These are phyloP conservation scores for Chrysoporthe deuterocubensis DNA, from an alignment of 2,329 filamentous ascomycete species.

Conservation along the genomic window DNA sequence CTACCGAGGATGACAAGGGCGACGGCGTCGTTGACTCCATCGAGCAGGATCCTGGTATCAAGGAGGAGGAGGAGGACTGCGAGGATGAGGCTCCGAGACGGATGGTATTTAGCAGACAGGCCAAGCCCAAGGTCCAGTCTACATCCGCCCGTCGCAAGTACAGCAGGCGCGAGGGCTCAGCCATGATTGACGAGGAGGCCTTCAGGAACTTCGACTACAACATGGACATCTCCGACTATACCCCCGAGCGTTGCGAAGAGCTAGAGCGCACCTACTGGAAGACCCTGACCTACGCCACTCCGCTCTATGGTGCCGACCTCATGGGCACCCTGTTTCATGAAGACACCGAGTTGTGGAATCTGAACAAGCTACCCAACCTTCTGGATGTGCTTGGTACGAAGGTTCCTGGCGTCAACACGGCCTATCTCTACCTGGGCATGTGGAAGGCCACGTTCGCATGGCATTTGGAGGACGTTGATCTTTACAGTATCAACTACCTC, in stretches of 20 bases:
- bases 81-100: constrained; percentile 50
- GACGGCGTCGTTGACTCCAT: constrained; percentile 50
- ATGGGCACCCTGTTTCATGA: constrained; percentile 94
- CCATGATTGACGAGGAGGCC: constrained; percentile 83
- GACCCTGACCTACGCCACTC: constrained; percentile 90
- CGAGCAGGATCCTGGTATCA: constrained; percentile 50
- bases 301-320: constrained; percentile 95
- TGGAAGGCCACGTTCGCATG: constrained; percentile 99
- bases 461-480: constrained; percentile 97
- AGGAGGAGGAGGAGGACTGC: constrained; percentile 51
- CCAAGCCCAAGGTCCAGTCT: constrained; percentile 69
- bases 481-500: constrained; percentile 99
- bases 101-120: constrained; percentile 52
- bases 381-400: constrained; percentile 94
- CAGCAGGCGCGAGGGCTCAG: constrained; percentile 76
- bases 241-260: constrained; percentile 88
- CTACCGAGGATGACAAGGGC: constrained; percentile 38
- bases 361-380: constrained; percentile 91
- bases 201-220: constrained; percentile 92
- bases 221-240: constrained; percentile 86
- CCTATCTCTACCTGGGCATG: constrained; percentile 97
- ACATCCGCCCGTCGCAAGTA: constrained; percentile 87
- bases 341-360: constrained; percentile 82
- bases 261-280: constrained; percentile 97
- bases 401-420: constrained; percentile 96